These are phyloP conservation scores for Sedum album DNA, from an alignment of 164 flowering plant species.

Conservation along the genomic window DNA sequence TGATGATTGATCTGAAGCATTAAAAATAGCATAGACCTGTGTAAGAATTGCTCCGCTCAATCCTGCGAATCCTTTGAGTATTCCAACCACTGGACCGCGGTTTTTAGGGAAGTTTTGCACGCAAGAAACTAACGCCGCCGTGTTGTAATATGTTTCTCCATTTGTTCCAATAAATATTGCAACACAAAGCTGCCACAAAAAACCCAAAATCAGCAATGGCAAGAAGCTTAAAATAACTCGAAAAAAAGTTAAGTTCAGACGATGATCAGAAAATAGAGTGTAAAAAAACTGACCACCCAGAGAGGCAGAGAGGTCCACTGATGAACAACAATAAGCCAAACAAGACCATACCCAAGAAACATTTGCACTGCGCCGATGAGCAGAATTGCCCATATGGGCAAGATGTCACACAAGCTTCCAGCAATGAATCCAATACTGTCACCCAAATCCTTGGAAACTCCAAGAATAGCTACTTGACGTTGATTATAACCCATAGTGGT, in stretches of 20 bases:
- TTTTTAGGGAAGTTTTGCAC: constrained; percentile 56
- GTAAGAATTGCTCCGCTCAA: constrained; percentile 51
- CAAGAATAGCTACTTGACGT: constrained; percentile 36
- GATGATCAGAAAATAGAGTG: no score
- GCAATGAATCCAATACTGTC: constrained; percentile 41
- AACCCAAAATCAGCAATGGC: not conserved
- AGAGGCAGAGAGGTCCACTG: constrained; percentile 17
- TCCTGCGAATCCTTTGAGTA: constrained; percentile 60
- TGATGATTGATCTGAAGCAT: constrained; percentile 20
- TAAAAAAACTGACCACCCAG: not conserved
- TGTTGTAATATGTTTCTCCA: constrained; percentile 56
- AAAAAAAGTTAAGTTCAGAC: not conserved
- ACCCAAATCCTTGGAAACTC: constrained; percentile 51
- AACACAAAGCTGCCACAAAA: constrained; percentile 32
- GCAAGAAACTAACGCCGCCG: constrained; percentile 50
- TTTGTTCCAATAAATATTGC: constrained; percentile 47
- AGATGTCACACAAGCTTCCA: constrained; percentile 32
- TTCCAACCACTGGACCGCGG: constrained; percentile 56
- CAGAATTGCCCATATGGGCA: constrained; percentile 38
- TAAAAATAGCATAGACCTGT: constrained; percentile 30
- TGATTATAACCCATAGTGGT: constrained; percentile 38
- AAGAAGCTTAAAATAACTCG: not conserved
- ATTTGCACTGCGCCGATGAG: constrained; percentile 36
- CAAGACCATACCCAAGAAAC: constrained; percentile 44
- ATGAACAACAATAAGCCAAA: constrained; percentile 49